These are phyloP conservation scores for Cryptosporidium viatorum DNA, from an alignment of 169 alveolate species.

Conservation along the genomic window DNA sequence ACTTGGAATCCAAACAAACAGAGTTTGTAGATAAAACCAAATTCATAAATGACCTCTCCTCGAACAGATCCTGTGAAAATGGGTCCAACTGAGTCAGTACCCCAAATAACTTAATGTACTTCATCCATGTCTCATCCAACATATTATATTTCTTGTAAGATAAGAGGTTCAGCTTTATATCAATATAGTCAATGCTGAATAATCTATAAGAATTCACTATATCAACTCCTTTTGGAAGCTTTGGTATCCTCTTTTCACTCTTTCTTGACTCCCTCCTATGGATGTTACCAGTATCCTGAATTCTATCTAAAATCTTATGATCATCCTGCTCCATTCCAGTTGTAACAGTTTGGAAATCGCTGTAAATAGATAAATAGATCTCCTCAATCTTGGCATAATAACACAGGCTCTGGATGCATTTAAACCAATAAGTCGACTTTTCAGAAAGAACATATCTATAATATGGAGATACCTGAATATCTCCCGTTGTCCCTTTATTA, in stretches of 20 bases:
- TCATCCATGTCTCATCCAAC: conserved; percentile 73
- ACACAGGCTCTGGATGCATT: conserved; percentile 33
- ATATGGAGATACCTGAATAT: conserved; percentile 29
- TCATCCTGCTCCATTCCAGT: neutral
- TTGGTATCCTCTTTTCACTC: conserved; percentile 4
- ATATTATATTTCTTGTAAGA: conserved; percentile 56
- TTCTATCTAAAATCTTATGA: neutral
- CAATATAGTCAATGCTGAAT: conserved; percentile 52
- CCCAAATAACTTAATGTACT: conserved; percentile 46
- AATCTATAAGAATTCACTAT: conserved; percentile 20
- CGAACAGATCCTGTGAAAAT: conserved; percentile 24
- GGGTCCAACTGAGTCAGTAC: conserved; percentile 40
- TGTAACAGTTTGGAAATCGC: neutral
- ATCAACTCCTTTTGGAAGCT: conserved; percentile 26
- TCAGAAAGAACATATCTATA: conserved; percentile 66
- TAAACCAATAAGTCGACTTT: conserved; percentile 49
- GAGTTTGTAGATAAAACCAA: conserved; percentile 63
- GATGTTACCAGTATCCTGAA: neutral
- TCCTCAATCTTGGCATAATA: conserved; percentile 42
- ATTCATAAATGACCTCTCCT: conserved; percentile 61
- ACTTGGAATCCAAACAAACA: conserved; percentile 35
- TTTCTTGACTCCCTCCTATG: neutral
- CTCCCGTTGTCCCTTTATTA: neutral
- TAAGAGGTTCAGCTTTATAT: conserved; percentile 19
- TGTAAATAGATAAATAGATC: conserved; percentile 47